phyloP scores from a whole-genome alignment of 345 rosid species.

The Citropsis articulata region DNA sequence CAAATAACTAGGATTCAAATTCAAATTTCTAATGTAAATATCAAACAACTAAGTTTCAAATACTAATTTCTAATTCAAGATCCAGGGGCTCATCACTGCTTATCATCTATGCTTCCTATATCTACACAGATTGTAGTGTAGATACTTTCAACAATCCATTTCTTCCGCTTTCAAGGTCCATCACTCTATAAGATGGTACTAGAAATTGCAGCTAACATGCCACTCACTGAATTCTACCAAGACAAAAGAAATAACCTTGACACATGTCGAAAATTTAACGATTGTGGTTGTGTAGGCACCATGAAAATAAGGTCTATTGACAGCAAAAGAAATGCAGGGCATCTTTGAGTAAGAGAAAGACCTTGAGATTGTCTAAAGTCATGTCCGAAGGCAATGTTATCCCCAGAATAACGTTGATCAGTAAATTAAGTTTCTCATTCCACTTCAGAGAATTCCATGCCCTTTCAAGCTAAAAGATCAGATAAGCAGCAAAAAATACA shows the following conservation, averaged over 20 bases:
- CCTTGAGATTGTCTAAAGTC: conserved; percentile 42
- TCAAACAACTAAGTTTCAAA: neutral
- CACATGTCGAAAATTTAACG: neutral
- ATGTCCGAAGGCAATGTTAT: conserved; percentile 50
- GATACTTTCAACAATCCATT: neutral
- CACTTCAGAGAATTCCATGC: conserved; percentile 71
- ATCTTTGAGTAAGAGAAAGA: conserved; percentile 6
- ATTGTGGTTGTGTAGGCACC: neutral
- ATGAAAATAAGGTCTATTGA: neutral
- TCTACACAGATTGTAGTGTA: too few species aligned
- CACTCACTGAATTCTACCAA: neutral
- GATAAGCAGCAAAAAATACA: neutral
- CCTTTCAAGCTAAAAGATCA: conserved; percentile 59
- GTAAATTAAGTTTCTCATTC: conserved; percentile 51
- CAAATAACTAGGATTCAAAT: neutral
- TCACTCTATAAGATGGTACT: neutral
- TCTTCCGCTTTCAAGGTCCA: neutral
- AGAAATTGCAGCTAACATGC: neutral
- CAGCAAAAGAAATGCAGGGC: too few species aligned
- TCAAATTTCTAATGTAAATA: neutral
- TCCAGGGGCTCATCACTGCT: neutral
- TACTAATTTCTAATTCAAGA: neutral
- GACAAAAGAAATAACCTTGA: neutral
- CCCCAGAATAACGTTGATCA: conserved; percentile 48
- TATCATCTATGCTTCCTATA: neutral